Evolutionary conservation across 345 rosid genomes (phyloP).

Genomic region (Salix exigua): DNA sequence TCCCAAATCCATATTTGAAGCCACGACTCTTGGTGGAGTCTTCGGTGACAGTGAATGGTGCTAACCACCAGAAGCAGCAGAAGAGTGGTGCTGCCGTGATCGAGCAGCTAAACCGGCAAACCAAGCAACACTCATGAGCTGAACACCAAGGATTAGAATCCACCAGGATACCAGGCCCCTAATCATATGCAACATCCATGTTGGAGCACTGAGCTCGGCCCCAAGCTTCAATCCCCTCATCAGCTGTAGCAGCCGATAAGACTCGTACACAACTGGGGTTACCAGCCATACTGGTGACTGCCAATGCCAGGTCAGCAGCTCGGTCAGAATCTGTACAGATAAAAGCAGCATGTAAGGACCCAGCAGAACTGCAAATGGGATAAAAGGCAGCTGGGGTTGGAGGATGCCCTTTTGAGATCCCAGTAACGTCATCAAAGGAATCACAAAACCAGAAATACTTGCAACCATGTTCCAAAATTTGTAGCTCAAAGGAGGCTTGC

Average conservation of each 20-base stretch:
- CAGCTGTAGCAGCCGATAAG: conserved; percentile 71
- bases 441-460: conserved; percentile 49
- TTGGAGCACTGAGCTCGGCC: conserved; percentile 65
- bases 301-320: conserved; percentile 91
- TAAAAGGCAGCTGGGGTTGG: conserved; percentile 60
- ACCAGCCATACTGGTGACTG: conserved; percentile 89
- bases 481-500: conserved; percentile 78
- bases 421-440: conserved; percentile 48
- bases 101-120: conserved; percentile 70
- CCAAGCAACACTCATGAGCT: conserved; percentile 98
- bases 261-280: conserved; percentile 85
- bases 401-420: conserved; percentile 66
- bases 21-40: conserved; percentile 4
- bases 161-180: conserved; percentile 91
- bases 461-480: conserved; percentile 75
- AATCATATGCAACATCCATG: conserved; percentile 70
- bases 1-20: not conserved
- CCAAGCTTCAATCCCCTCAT: conserved; percentile 87
- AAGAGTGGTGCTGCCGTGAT: conserved; percentile 19
- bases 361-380: conserved; percentile 60
- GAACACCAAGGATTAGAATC: conserved; percentile 82
- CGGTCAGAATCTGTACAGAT: conserved; percentile 73
- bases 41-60: not conserved
- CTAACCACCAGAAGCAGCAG: conserved; percentile 34
- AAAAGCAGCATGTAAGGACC: conserved; percentile 84